These are phyloP conservation scores for Zygoascus bituminiphila DNA, from an alignment of 805 yeast genomes.

Conservation along the genomic window DNA sequence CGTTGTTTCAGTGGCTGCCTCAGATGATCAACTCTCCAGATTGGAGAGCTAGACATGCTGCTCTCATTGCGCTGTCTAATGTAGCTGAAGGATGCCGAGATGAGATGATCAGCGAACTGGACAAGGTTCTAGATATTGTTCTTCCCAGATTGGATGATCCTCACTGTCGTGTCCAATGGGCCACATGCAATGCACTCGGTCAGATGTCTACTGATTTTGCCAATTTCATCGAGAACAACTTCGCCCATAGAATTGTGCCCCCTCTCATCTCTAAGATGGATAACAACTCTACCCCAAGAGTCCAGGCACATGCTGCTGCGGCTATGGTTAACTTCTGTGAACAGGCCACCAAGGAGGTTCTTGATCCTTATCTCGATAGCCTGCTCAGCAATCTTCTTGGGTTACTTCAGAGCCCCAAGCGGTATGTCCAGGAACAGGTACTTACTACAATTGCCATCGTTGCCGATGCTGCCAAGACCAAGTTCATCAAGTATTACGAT, in stretches of 20 bases:
- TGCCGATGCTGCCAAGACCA: conserved; percentile 90
- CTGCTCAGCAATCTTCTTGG: conserved; percentile 66
- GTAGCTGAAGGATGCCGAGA: conserved; percentile 98
- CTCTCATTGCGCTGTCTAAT: conserved; percentile 90
- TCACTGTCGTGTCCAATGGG: conserved; percentile 94
- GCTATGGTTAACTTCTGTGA: conserved; percentile 94
- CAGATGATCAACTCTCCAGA: conserved; percentile 64
- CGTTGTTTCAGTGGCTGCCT: conserved; percentile 80
- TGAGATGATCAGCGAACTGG: conserved; percentile 72
- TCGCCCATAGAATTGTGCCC: conserved; percentile 75
- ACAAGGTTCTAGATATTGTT: conserved; percentile 73
- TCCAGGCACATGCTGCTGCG: conserved; percentile 98
- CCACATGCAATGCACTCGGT: conserved; percentile 93
- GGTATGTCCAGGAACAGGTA: conserved; percentile 95
- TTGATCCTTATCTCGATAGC: conserved; percentile 89
- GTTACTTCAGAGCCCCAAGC: conserved; percentile 73
- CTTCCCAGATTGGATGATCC: conserved; percentile 77
- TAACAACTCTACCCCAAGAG: conserved; percentile 64
- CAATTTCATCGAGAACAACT: conserved; percentile 71
- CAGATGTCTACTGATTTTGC: conserved; percentile 97
- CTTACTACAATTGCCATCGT: conserved; percentile 93
- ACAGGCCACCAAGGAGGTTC: conserved; percentile 74
- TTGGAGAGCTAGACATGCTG: conserved; percentile 97
- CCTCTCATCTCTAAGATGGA: conserved; percentile 78
- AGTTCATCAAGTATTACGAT: conserved; percentile 85